Base-by-base conservation (phyloP, 2,329 filamentous ascomycete genomes). In the Arthrobotrys megalospora region DNA sequence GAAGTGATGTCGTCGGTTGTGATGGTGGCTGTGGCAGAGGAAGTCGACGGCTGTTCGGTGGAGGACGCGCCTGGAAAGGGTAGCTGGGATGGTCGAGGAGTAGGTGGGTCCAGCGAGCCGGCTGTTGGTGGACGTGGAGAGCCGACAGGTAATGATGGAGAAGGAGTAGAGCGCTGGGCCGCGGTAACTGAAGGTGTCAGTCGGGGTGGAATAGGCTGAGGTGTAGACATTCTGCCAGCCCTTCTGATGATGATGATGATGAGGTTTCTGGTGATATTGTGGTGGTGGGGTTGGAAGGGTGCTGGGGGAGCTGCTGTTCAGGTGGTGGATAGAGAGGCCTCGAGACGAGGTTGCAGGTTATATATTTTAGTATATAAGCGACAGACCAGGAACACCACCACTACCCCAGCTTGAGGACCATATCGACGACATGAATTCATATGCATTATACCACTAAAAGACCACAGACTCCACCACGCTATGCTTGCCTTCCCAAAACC, bases 81-180 rank as follows among this genome's bases (percentile, higher is more conserved):
- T 11, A 70, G 65, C 66, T 77, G 73, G 19, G 73, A 63, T n/a
- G 73, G 73, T 14, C 73, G 73, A 8, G 73, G 73, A 34, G 73
- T 77, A 10, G 66, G 72, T 21, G 72, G 60, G 62, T 77, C 73
- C 21, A 66, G 65, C 19, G 73, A 77, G 8, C 53, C 55, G 3
- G 73, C 58, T 28, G 73, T 77, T 12, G 66, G 60, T n/a, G 73
- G 73, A 41, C 73, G 66, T 16, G 73, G 43, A 14, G 66, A 58
- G n/a, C 55, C 55, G 45, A 32, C 19, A 1, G 43, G 52, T 7
- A 64, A 14, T 38, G 65, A 63, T 34, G 70, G 32, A 1, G 70
- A 50, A 21, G 71, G 47, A 38, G 58, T 50, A 6, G 53, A 11
- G 14, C 68, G 68, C 21, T 72, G 68, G 41, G 50, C 69, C 1